Evolutionary conservation across 73 alveolate species (phyloP), one percentile per base, ranked within the genome.

Genomic region (Tetrahymena thermophila): DNA sequence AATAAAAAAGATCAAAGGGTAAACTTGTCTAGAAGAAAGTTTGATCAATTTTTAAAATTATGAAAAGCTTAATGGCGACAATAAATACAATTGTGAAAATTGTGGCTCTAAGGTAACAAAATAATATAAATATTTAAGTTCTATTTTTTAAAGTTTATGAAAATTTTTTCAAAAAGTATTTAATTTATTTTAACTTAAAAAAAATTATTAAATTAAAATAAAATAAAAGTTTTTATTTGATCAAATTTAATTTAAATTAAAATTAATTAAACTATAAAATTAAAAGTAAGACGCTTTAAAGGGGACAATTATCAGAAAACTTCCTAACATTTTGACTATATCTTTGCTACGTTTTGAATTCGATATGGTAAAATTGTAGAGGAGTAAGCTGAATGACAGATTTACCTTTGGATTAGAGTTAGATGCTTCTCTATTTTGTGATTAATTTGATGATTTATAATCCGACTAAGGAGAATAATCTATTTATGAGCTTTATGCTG

Each of bases 381-480:
- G 98, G 94, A 95, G 94, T 35, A 98, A 98, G 95, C 85, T 98
- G 34, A 98, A 98, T 94, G 98, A 94, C 94, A 96, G 94, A 85
- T 98, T 98, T 96, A 98, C 98, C 85, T 98, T 96, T 94, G 99
- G 99, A 17, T 94, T 98, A 19, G 99, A 98, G 96, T 85, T 98
- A 71, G 97, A 98, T 95, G 93, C 98, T 96, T 94, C 96, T 28
- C 96, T 96, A 35, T 98, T 93, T 95, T 96, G 97, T 71, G 35
- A 96, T 42, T 96, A 97, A 94, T 94, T 93, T 95, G 94, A 94
- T 95, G 93, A 96, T 71, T 35, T 96, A 83, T 93, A 96, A 42
- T 98, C 95, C 94, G 93, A 96, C 14, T 83, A 95, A 93, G 98
- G 96, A 96, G 99, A 99, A 42, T 97, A 96, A 25, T 85, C 95